Evolutionary conservation across 2,329 filamentous ascomycete species (phyloP), one percentile per base, ranked within the genome.

Genomic region (Gaeumannomyces sp.): DNA sequence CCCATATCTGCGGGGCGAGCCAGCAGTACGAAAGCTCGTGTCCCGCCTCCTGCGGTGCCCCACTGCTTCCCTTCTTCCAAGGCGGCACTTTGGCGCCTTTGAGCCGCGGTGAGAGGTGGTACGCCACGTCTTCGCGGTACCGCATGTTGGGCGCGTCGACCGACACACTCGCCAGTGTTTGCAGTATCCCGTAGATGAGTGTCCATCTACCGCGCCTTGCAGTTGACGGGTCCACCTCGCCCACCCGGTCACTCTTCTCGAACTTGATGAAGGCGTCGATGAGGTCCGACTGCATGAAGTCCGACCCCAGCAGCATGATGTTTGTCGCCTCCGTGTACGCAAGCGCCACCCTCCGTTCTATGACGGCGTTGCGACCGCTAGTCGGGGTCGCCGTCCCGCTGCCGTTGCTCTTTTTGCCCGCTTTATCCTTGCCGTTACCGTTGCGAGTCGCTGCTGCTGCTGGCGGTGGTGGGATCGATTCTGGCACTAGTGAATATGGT

Each of bases 401-500:
- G 28, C 69, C 64, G 38, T 65, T 69, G 53, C 68, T 68, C 60
- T 74, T 77, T 65, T 74, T 78, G 58, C 66, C 69, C 61, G 68
- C 66, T 63, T 69, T 72, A 65, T 66, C 64, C 66, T 71, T 31
- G 73, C 73, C 50, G 72, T 72, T n/a, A 66, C 64, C 65, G 29
- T 14, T 31, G 45, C 45, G 45, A 14, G 19, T 22, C 22, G 4
- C 19, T 4, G 45, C 45, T n/a, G n/a, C 16, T 66, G 35, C 58
- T 59, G 6, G 69, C 56, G 50, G 60, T 14, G 66, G 64, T 29
- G 27, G 67, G 38, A 81, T 79, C 0, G 81, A 80, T 59, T 83
- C 78, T 1, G 89, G 88, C 3, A 90, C 79, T 1, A 90, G 75
- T 0, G 88, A 87, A 68, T 88, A 89, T 0, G 89, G 87, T 66